Evolutionary conservation across 495 filamentous ascomycete species (phyloP), one percentile per base, ranked within the genome.

Genomic region (Evernia prunastri): DNA sequence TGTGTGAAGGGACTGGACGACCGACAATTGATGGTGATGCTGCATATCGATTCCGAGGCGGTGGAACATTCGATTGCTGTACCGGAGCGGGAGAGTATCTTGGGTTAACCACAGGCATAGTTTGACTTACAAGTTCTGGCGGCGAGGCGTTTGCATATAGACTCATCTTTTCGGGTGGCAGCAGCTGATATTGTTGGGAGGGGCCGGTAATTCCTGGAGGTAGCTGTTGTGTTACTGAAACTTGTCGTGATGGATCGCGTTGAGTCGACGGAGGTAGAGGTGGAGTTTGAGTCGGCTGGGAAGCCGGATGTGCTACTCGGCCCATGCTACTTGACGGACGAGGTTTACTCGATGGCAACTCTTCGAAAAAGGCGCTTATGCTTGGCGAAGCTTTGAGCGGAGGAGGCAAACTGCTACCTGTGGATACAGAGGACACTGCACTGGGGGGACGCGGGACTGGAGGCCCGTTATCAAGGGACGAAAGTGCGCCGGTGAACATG

Each of bases 311-410:
- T 61, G 60, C 62, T 59, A 63, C 67, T 67, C 63, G 58, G 66
- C 67, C 31, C 54, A 63, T 37, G 54, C 35, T 68, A 67, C 70
- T 82, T 9, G 73, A 66, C 63, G 75, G 75, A 27, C 79, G 69
- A 53, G 86, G 81, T 67, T 81, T 86, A 63, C 83, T 69, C 63
- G 86, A 71, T 12, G 94, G 94, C 60, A 97, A 80, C 43, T 98
- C 94, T 72, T 96, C 93, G 67, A 92, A 97, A 72, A 97, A 97
- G 59, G 84, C 86, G 61, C 61, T 61, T 36, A 39, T 63, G 45
- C 61, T 69, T 65, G 65, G 70, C 60, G 61, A 63, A 63, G 73
- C 54, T 49, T 67, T 63, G 5, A 49, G 47, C 39, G 74, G 61
- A 42, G 67, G 66, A 36, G 73, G 58, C 54, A 71, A 67, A 27